phyloP scores from a whole-genome alignment of 306 rosid genomes.

The Citrullus amarus region DNA sequence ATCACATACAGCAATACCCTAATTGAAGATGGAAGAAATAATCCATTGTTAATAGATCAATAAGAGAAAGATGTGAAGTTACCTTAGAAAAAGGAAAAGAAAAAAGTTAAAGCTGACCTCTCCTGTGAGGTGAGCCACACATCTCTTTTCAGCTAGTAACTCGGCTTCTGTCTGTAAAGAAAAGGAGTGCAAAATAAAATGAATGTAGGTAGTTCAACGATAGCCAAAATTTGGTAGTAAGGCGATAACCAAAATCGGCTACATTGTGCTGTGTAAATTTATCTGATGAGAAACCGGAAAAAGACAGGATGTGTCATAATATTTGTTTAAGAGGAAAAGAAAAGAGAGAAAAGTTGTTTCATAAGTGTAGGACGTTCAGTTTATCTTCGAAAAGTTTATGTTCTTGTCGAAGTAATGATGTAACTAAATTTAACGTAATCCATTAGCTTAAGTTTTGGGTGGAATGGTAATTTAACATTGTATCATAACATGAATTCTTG shows the following conservation, averaged over 20 bases:
- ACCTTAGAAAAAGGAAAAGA: not conserved
- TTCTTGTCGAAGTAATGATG: no score
- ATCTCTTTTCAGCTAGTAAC: conserved; percentile 85
- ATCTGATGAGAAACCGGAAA: not conserved
- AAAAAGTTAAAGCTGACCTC: conserved; percentile 38
- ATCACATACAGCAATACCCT: conserved; percentile 91
- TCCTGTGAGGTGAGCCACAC: conserved; percentile 92
- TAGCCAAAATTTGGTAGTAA: not conserved
- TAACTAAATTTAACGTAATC: no score
- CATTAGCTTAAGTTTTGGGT: not conserved
- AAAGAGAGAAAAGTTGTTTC: not conserved
- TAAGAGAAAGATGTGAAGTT: not conserved
- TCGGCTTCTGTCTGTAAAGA: conserved; percentile 83
- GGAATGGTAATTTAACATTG: no score
- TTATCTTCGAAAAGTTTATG: no score
- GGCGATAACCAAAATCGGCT: no score
- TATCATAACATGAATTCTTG: no score
- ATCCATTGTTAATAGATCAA: not conserved
- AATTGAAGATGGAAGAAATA: not conserved
- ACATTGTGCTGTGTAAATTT: not conserved
- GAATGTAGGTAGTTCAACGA: not conserved
- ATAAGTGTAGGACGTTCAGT: no score
- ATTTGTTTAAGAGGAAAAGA: not conserved
- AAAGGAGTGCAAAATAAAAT: not conserved
- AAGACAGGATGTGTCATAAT: not conserved